Conservation (phyloP, 345 rosid genomes). For the Linum usitatissimum region DNA sequence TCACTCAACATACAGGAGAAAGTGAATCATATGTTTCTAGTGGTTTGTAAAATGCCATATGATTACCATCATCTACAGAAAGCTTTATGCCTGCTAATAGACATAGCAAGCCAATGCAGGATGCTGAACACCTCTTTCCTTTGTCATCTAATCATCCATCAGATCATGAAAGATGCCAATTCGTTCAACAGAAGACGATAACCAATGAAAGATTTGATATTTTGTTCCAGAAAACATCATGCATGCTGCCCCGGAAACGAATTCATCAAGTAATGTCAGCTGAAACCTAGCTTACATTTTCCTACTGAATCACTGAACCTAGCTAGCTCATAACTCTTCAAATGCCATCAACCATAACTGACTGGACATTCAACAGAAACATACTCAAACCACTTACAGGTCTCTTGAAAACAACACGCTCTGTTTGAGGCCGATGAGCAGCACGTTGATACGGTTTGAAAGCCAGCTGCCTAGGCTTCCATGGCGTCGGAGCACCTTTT, state of each 20-base stretch:
- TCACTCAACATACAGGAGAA: not conserved
- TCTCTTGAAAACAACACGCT: not conserved
- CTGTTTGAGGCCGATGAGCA: not conserved
- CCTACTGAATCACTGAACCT: not conserved
- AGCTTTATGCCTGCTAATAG: not conserved
- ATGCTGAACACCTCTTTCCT: not conserved
- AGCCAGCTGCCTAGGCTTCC: conserved; percentile 7
- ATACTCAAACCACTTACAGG: not conserved
- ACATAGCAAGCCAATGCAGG: not conserved
- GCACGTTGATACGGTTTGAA: not conserved
- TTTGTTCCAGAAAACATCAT: not conserved
- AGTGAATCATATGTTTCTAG: not conserved
- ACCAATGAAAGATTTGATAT: not conserved
- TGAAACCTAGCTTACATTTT: not conserved
- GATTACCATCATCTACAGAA: not conserved
- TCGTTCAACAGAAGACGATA: not conserved
- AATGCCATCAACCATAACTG: not conserved
- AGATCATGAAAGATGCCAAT: too few relatives aligned
- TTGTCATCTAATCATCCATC: not conserved
- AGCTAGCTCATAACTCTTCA: not conserved
- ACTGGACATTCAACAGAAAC: not conserved
- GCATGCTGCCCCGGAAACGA: not conserved
- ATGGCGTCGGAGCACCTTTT: not conserved
- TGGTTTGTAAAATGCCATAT: not conserved
- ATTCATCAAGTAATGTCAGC: not conserved